Evolutionary conservation across 208 protist species (phyloP).

Genomic region (Naegleria lovaniensis): DNA sequence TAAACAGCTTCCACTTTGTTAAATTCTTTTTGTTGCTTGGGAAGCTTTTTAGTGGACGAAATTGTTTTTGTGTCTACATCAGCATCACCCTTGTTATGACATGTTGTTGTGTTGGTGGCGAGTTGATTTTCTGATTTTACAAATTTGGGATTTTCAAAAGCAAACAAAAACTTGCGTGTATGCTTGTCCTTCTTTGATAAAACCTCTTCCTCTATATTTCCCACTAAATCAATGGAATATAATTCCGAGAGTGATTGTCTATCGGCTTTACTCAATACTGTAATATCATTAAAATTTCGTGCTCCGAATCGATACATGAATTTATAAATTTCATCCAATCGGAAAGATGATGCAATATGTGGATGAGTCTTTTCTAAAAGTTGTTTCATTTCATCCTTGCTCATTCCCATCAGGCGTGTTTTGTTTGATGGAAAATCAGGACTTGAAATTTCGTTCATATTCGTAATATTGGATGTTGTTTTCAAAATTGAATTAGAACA

Average conservation of each 20-base stretch:
- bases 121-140: not conserved
- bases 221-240: not conserved
- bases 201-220: not conserved
- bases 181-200: not conserved
- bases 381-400: not conserved
- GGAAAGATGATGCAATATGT: not conserved
- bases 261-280: not conserved
- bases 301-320: not conserved
- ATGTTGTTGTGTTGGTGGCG: not conserved
- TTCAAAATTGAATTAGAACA: no score
- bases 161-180: not conserved
- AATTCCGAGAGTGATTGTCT: not conserved
- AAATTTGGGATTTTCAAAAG: not conserved
- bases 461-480: no score
- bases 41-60: not conserved
- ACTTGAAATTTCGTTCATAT: no score
- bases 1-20: slow-evolving; percentile 7
- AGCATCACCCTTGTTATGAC: not conserved
- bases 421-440: no score
- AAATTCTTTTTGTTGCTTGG: not conserved
- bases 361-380: not conserved
- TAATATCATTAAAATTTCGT: not conserved
- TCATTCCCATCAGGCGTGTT: not conserved
- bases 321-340: not conserved
- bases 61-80: not conserved